A percentile compares a stretch with the other conserved stretches of the same genome.
Evolutionary conservation across 179 eudicot genomes (phyloP).

Genomic region (Heliamphora pulchella): DNA sequence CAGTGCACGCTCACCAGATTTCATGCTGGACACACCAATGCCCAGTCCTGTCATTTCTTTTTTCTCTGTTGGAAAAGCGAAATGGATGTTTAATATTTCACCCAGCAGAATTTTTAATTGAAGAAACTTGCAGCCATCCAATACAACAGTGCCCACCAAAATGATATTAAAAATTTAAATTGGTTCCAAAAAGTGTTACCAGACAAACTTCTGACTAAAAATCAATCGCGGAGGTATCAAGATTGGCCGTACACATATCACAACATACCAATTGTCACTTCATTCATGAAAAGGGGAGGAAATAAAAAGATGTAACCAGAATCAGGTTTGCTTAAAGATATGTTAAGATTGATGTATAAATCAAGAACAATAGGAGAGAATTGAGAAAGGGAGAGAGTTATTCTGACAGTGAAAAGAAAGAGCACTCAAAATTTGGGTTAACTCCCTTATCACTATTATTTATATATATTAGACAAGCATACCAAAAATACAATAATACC

Average conservation of each 20-base stretch:
- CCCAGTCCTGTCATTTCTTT: constrained; percentile 79
- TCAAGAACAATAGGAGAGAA: too few relatives aligned
- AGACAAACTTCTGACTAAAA: background rate
- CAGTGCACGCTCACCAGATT: constrained; percentile 82
- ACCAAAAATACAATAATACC: too few relatives aligned
- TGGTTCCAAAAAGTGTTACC: background rate
- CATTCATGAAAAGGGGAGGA: background rate
- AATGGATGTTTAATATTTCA: background rate
- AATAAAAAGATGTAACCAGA: background rate
- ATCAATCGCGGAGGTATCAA: background rate
- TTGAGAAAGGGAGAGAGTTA: too few relatives aligned
- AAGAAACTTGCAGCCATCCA: constrained; percentile 9
- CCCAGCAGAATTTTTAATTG: background rate
- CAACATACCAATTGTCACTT: background rate
- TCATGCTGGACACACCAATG: constrained; percentile 79
- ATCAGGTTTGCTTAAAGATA: background rate
- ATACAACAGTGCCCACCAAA: background rate
- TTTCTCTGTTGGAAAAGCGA: constrained; percentile 54
- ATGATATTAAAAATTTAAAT: background rate
- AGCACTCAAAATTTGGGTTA: too few relatives aligned
- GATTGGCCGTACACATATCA: background rate
- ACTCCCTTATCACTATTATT: too few relatives aligned
- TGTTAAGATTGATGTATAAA: too few relatives aligned
- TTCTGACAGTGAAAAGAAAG: too few relatives aligned
- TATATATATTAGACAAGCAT: too few relatives aligned